phyloP scores from a whole-genome alignment of 768 basidiomycete species.

The Lactifluus rugatus region DNA sequence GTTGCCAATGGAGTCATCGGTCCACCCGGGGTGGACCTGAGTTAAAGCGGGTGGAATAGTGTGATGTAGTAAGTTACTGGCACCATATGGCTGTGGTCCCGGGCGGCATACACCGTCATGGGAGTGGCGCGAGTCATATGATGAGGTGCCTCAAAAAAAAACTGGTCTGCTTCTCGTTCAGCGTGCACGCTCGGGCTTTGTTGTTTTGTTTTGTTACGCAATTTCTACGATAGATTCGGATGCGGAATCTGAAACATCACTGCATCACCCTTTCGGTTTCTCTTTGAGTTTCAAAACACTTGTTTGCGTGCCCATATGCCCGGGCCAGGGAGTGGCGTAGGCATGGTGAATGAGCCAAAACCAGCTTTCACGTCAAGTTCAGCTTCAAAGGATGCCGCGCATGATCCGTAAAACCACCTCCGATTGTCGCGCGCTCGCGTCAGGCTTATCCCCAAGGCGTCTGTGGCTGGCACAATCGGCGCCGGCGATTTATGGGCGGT shows the following conservation, averaged over 20 bases:
- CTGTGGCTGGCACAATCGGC: not conserved
- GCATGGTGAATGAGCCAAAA: not conserved
- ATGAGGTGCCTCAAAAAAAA: slow-evolving; percentile 13
- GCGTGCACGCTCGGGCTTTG: not conserved
- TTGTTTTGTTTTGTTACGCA: not conserved
- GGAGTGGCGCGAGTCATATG: not conserved
- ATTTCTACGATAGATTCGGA: no score
- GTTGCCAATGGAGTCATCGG: slow-evolving; percentile 37
- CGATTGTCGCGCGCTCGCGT: not conserved
- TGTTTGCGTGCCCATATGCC: not conserved
- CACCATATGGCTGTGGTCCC: not conserved
- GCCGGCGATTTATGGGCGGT: not conserved
- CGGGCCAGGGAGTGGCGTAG: slow-evolving; percentile 6
- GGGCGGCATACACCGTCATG: not conserved
- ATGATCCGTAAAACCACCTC: not conserved
- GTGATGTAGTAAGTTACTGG: not conserved
- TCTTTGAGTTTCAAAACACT: not conserved
- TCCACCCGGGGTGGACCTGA: slow-evolving; percentile 11
- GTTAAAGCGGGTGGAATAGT: slow-evolving; percentile 10
- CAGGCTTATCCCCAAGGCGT: not conserved
- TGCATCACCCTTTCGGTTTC: no score
- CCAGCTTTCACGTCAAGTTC: not conserved
- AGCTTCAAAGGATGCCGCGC: no score
- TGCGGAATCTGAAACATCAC: slow-evolving; percentile 6
- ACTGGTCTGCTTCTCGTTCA: not conserved